phyloP scores from a whole-genome alignment of 2,329 filamentous ascomycete species.

The Echinosphaeria canescens region DNA sequence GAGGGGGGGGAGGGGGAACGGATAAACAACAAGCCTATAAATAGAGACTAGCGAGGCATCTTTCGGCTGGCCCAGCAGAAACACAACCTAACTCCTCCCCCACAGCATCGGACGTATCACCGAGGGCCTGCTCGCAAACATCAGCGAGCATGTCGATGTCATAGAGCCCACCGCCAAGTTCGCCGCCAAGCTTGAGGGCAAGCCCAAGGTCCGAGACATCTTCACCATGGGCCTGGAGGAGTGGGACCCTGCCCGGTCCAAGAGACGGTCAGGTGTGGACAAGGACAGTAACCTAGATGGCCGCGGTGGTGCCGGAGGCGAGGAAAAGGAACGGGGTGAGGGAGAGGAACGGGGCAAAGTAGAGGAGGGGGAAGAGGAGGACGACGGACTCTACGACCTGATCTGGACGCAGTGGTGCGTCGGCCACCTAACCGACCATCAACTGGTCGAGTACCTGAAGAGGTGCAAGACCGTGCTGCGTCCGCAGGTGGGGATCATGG shows the following conservation, averaged over 20 bases:
- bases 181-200: conserved; percentile 35
- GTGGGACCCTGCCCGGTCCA: conserved; percentile 36
- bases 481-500: conserved; percentile 27
- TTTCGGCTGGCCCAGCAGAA: too few relatives aligned
- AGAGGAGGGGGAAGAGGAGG: too few relatives aligned
- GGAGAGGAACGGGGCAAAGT: too few relatives aligned
- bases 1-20: too few relatives aligned
- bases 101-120: conserved; percentile 68
- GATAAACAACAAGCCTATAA: too few relatives aligned
- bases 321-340: too few relatives aligned
- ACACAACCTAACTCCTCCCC: too few relatives aligned
- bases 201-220: conserved; percentile 36
- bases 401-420: conserved; percentile 89
- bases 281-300: too few relatives aligned
- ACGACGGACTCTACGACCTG: conserved; percentile 41
- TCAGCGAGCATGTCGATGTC: conserved; percentile 56
- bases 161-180: conserved; percentile 76
- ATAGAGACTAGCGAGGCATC: too few relatives aligned
- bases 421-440: conserved; percentile 55
- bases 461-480: conserved; percentile 27
- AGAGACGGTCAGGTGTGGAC: too few relatives aligned
- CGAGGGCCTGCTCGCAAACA: conserved; percentile 46
- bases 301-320: too few relatives aligned
- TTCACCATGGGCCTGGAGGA: conserved; percentile 55
- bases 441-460: conserved; percentile 45